These are phyloP conservation scores for Leccinum subspadiceum DNA, from an alignment of 1,284 basidiomycete genomes.

Conservation along the genomic window DNA sequence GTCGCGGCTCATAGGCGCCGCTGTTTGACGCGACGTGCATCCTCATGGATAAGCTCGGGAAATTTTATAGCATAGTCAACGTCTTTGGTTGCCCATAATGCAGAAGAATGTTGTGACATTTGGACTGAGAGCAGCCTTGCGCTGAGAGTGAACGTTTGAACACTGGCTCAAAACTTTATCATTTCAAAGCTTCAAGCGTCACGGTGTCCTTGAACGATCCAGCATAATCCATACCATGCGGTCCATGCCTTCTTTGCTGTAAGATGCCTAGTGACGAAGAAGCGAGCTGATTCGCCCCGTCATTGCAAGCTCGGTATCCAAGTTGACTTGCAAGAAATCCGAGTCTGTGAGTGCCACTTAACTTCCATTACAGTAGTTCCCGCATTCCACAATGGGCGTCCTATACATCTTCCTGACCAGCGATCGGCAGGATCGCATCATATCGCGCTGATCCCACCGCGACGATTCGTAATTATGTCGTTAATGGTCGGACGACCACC, in stretches of 20 bases:
- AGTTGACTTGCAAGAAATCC: not conserved
- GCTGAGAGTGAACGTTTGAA: not conserved
- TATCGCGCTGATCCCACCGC: not conserved
- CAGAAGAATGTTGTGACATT: not conserved
- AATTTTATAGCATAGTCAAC: not conserved
- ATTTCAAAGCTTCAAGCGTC: not conserved
- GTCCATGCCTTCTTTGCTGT: not conserved
- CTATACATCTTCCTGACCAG: not conserved
- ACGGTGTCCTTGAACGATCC: not conserved
- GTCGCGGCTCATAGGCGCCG: constrained; percentile 17
- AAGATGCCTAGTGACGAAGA: not conserved
- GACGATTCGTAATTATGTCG: not conserved
- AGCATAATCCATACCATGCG: not conserved
- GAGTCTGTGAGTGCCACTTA: not conserved
- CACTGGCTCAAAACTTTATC: not conserved
- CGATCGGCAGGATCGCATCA: not conserved
- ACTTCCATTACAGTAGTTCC: not conserved
- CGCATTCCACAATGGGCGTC: not conserved
- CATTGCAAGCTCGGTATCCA: not conserved
- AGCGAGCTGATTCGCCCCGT: not conserved
- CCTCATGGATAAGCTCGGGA: not conserved
- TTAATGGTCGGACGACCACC: not conserved
- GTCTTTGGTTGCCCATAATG: not conserved
- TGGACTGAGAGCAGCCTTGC: not conserved
- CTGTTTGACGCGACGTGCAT: not conserved